A percentile compares a stretch with the other conserved stretches of the same genome.
Conservation (phyloP, 371 early-diverging fungal genomes). For the Apophysomyces variabilis region DNA sequence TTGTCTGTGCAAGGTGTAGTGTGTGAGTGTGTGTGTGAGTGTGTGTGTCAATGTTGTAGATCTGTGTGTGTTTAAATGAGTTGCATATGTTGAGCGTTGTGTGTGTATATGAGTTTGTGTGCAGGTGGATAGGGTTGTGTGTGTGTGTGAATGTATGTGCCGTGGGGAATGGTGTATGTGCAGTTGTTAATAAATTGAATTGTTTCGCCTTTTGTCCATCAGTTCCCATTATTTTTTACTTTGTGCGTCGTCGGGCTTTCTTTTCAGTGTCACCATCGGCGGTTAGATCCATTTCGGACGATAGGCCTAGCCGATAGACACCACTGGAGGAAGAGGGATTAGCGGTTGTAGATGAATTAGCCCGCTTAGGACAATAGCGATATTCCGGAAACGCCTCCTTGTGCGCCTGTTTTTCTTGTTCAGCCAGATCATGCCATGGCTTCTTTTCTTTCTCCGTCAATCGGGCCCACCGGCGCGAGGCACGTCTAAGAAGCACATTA, state of each 20-base stretch:
- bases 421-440: conserved; percentile 48
- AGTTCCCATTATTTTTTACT: neutral
- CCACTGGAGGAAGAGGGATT: conserved; percentile 5
- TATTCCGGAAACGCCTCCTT: conserved; percentile 55
- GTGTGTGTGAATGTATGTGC: conserved; percentile 11
- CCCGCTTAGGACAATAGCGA: conserved; percentile 49
- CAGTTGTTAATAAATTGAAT: conserved; percentile 13
- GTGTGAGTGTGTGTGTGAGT: neutral
- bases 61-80: neutral
- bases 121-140: conserved; percentile 5
- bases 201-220: conserved; percentile 12
- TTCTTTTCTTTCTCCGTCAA: conserved; percentile 24
- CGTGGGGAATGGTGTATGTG: conserved; percentile 11
- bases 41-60: conserved; percentile 4
- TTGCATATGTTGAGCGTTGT: conserved; percentile 8
- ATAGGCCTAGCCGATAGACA: conserved; percentile 2
- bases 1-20: neutral
- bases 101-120: conserved; percentile 18
- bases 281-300: conserved; percentile 9
- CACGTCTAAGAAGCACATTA: conserved; percentile 16
- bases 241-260: conserved; percentile 12
- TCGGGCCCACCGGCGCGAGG: conserved; percentile 18
- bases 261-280: conserved; percentile 13
- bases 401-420: conserved; percentile 50
- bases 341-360: conserved; percentile 2